Conservation (phyloP, 2,329 filamentous ascomycete species). For the Aspergillus quadricinctus region DNA sequence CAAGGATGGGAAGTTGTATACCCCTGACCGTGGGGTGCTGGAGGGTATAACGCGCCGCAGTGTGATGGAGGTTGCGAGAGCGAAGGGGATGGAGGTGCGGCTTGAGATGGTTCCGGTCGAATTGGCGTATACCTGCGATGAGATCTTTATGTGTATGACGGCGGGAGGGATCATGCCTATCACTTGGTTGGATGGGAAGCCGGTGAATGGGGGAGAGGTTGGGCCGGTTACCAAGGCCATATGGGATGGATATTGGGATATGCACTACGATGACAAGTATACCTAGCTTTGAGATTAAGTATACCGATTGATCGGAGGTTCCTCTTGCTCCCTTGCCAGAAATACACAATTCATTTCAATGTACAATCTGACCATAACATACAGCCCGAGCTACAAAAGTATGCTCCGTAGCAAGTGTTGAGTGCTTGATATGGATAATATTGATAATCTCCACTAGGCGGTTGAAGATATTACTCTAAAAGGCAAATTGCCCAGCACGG, state of each 20-base stretch:
- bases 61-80: constrained; percentile 43
- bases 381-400: too few species aligned
- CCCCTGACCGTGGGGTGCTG: constrained; percentile 46
- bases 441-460: not conserved
- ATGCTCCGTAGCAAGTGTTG: too few species aligned
- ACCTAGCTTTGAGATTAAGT: constrained; percentile 32
- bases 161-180: constrained; percentile 54
- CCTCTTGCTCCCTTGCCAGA: too few species aligned
- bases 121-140: constrained; percentile 41
- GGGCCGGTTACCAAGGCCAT: constrained; percentile 46
- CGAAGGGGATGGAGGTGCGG: constrained; percentile 31
- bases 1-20: constrained; percentile 44
- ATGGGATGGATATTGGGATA: constrained; percentile 50
- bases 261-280: constrained; percentile 41
- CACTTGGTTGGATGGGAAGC: constrained; percentile 42
- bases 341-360: too few species aligned
- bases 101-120: constrained; percentile 43
- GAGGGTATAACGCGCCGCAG: constrained; percentile 48
- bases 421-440: too few species aligned
- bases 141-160: constrained; percentile 52
- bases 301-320: not conserved
- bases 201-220: constrained; percentile 40
- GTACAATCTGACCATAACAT: too few species aligned
- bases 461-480: not conserved
- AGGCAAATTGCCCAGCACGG: not conserved